Percentiles rank a stretch among this genome's conserved stretches.
Evolutionary conservation across 306 rosid genomes (phyloP).

Genomic region (Quillaja saponaria): DNA sequence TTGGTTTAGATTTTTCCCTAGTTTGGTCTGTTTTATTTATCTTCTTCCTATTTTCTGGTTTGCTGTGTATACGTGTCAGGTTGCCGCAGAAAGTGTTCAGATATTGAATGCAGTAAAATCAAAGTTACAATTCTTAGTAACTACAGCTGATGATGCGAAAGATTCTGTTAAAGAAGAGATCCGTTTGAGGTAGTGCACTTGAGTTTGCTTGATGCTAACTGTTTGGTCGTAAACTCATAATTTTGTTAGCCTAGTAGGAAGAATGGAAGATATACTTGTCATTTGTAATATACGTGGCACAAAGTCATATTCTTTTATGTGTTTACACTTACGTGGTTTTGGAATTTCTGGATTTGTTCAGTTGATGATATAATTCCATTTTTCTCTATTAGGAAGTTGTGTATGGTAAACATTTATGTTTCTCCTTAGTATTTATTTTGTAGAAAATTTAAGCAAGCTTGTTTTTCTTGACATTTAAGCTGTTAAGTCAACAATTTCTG

Average conservation of each 20-base stretch:
- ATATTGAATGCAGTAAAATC: constrained; percentile 73
- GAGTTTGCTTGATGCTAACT: background rate
- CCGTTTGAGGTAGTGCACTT: constrained; percentile 68
- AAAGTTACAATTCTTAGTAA: constrained; percentile 82
- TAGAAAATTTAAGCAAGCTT: constrained; percentile 1
- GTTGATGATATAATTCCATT: constrained; percentile 7
- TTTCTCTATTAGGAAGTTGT: constrained; percentile 5
- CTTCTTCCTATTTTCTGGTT: background rate
- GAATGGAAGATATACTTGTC: constrained; percentile 8
- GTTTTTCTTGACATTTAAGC: background rate
- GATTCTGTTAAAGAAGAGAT: constrained; percentile 87
- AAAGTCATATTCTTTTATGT: constrained; percentile 4
- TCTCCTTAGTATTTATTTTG: background rate
- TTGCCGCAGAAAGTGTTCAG: constrained; percentile 80
- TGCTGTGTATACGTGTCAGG: constrained; percentile 40
- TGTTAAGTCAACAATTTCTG: too few species aligned
- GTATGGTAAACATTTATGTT: background rate
- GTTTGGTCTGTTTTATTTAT: constrained; percentile 12
- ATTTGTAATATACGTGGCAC: constrained; percentile 3
- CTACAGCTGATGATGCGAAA: constrained; percentile 76
- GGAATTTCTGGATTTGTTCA: background rate
- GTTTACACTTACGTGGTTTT: background rate
- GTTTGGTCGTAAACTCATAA: constrained; percentile 1
- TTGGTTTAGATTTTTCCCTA: background rate
- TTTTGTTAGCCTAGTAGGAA: background rate